Conservation (phyloP, 495 filamentous ascomycete species). For the Penicillium malachiteum region DNA sequence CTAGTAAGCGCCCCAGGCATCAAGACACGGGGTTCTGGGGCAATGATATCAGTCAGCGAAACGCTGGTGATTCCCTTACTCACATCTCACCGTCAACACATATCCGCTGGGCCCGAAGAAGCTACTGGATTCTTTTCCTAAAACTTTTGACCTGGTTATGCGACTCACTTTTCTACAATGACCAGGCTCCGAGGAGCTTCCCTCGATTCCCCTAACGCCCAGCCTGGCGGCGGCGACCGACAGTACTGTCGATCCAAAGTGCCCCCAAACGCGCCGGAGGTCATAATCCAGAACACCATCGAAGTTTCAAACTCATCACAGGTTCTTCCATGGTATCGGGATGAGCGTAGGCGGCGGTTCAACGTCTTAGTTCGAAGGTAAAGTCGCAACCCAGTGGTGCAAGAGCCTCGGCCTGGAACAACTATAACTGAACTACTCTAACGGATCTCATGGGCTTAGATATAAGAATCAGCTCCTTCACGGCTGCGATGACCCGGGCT, state of each 20-base stretch:
- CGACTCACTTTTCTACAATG: slow-evolving; percentile 31
- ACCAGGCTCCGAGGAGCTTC: slow-evolving; percentile 51
- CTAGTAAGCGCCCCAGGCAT: not conserved
- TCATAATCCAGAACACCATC: slow-evolving; percentile 51
- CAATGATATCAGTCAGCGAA: slow-evolving; percentile 10
- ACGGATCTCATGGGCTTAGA: slow-evolving; percentile 38
- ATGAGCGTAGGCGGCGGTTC: slow-evolving; percentile 51
- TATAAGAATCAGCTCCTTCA: slow-evolving; percentile 82
- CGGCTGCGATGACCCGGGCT: slow-evolving; percentile 70
- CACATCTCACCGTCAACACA: not conserved
- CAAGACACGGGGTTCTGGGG: not conserved
- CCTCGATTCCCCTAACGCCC: slow-evolving; percentile 35
- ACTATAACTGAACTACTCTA: not conserved
- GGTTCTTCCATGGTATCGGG: slow-evolving; percentile 47
- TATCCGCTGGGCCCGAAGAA: not conserved
- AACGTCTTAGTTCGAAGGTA: slow-evolving; percentile 54
- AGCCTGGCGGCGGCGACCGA: slow-evolving; percentile 23
- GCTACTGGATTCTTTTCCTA: not conserved
- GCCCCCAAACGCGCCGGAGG: slow-evolving; percentile 47
- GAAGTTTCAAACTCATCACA: slow-evolving; percentile 45
- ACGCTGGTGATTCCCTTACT: not conserved
- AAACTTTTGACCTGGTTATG: slow-evolving; percentile 25
- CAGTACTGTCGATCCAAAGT: slow-evolving; percentile 43
- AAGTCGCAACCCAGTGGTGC: slow-evolving; percentile 16
- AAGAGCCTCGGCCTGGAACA: not conserved